phyloP scores from a whole-genome alignment of 2,329 filamentous ascomycete genomes.

The Nemania abortiva region DNA sequence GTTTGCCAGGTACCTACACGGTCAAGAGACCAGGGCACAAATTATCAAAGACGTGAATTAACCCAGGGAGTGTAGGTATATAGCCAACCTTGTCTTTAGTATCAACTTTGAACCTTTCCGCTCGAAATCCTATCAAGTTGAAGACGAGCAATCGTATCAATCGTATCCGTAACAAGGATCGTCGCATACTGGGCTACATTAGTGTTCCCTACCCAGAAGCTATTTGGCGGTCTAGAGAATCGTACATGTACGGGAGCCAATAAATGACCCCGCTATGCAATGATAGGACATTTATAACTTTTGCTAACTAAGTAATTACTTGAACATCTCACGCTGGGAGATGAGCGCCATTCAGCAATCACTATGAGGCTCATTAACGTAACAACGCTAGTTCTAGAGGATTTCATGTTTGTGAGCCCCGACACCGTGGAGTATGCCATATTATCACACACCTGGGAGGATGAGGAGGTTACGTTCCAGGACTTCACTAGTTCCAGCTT shows the following conservation, averaged over 20 bases:
- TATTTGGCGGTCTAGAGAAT: neutral
- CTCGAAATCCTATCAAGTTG: neutral
- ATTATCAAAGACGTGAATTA: too few species aligned
- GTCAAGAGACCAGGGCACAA: too few species aligned
- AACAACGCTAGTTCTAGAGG: neutral
- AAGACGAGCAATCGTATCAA: neutral
- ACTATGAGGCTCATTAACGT: constrained; percentile 18
- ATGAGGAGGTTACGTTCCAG: constrained; percentile 16
- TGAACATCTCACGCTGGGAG: too few species aligned
- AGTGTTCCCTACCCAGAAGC: neutral
- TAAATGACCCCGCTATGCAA: neutral
- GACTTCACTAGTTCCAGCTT: neutral
- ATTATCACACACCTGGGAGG: constrained; percentile 18
- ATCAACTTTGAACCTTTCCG: neutral
- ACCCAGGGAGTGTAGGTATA: too few species aligned
- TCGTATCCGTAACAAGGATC: neutral
- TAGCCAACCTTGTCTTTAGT: neutral
- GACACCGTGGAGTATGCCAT: constrained; percentile 10
- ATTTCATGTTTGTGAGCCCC: constrained; percentile 1
- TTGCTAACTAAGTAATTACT: too few species aligned
- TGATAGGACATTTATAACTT: neutral
- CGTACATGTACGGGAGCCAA: neutral
- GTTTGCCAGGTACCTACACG: too few species aligned
- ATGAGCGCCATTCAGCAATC: neutral
- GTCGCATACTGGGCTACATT: neutral